A percentile compares a stretch with the other conserved stretches of the same genome.
Conservation (phyloP, 108 stramenopile species). For the Conticribra weissflogii region DNA sequence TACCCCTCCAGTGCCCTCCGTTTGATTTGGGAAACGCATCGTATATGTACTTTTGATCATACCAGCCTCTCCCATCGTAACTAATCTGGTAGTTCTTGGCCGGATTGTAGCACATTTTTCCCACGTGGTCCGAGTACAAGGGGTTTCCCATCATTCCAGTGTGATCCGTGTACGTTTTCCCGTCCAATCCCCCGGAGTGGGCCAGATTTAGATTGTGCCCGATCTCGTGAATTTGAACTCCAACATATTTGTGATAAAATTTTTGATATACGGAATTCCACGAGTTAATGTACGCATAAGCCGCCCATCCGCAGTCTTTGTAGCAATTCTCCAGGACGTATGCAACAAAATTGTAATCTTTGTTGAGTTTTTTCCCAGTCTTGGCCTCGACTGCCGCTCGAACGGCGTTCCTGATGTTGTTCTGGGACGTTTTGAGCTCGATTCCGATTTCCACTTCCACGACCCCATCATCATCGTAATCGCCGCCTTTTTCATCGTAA, state of each 20-base stretch:
- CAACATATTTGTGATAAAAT: not conserved
- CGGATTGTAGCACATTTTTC: slow-evolving; percentile 46
- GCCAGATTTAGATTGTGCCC: slow-evolving; percentile 10
- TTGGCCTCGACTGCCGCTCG: too few species aligned
- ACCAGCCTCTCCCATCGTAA: too few species aligned
- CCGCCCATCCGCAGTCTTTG: too few species aligned
- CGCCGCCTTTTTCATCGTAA: not conserved
- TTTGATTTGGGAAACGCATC: too few species aligned
- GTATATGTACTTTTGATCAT: too few species aligned
- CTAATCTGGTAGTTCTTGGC: slow-evolving; percentile 46
- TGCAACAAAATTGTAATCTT: too few species aligned
- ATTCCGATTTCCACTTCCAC: too few species aligned
- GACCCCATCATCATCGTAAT: not conserved
- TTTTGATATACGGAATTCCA: not conserved
- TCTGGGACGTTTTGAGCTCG: too few species aligned
- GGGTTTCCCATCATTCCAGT: slow-evolving; percentile 42
- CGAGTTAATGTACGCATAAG: slow-evolving; percentile 1
- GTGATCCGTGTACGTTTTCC: slow-evolving; percentile 35
- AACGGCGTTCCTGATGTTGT: too few species aligned
- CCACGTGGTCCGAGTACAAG: slow-evolving; percentile 26
- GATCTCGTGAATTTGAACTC: not conserved
- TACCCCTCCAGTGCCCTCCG: too few species aligned
- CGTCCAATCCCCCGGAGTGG: slow-evolving; percentile 44
- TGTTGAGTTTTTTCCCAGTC: too few species aligned
- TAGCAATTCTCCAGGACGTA: too few species aligned